Percentiles rank a stretch among this genome's conserved stretches.
Conservation (phyloP, 768 basidiomycete genomes). For the Lentinus brumalis region DNA sequence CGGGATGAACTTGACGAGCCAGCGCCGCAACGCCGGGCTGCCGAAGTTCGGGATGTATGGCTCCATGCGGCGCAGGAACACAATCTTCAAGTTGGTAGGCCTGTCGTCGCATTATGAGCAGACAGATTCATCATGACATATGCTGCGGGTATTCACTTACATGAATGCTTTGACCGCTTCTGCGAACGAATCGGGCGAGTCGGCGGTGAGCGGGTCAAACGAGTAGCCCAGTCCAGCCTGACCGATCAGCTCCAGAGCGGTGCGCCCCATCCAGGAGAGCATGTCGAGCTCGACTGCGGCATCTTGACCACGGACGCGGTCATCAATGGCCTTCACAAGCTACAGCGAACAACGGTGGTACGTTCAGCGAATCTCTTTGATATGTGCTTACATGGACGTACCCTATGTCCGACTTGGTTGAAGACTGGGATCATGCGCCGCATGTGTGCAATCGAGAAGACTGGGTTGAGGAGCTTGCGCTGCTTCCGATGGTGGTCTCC, state of each 20-base stretch:
- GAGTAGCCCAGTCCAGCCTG: conserved; percentile 22
- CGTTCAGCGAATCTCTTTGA: not conserved
- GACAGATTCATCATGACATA: not conserved
- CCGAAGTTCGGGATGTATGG: conserved; percentile 46
- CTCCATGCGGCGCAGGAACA: conserved; percentile 44
- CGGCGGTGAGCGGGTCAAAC: conserved; percentile 18
- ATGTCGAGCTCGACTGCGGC: conserved; percentile 14
- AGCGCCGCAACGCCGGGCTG: conserved; percentile 42
- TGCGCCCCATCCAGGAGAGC: conserved; percentile 20
- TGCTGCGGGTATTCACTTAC: conserved; percentile 5
- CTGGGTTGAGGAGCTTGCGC: conserved; percentile 26
- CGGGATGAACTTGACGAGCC: conserved; percentile 43
- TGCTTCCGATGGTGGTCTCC: conserved; percentile 24
- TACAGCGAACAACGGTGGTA: not conserved
- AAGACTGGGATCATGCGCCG: conserved; percentile 25
- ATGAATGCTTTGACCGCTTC: conserved; percentile 21
- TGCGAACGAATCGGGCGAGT: conserved; percentile 16
- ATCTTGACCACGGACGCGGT: not conserved
- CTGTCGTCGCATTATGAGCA: not conserved
- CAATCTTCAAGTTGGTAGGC: conserved; percentile 4
- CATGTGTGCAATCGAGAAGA: conserved; percentile 26
- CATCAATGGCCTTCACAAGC: conserved; percentile 12
- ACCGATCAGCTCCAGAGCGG: conserved; percentile 22
- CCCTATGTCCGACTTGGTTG: conserved; percentile 18
- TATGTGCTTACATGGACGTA: not conserved